Evolutionary conservation across 805 yeast species (phyloP).

Genomic region (Ogataea glucozyma): DNA sequence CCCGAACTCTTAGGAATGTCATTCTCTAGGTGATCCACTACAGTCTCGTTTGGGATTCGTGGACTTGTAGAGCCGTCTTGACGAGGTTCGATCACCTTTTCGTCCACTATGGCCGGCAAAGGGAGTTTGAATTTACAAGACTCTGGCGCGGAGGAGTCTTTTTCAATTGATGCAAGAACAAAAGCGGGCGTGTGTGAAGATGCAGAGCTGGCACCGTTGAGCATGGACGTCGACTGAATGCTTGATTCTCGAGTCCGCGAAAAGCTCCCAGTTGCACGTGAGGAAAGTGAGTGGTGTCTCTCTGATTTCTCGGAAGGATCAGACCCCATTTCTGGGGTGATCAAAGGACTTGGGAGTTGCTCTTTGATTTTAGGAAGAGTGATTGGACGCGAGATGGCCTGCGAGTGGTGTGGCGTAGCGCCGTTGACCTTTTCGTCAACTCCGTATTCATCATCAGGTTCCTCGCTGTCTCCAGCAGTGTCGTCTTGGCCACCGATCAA

Average conservation of each 20-base stretch:
- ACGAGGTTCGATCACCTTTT: not conserved
- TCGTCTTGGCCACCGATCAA: constrained; percentile 6
- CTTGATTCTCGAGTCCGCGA: too few relatives aligned
- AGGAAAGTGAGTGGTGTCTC: constrained; percentile 13
- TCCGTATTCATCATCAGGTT: constrained; percentile 8
- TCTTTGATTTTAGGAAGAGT: constrained; percentile 6
- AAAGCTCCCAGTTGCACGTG: constrained; percentile 4
- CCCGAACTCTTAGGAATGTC: too few relatives aligned
- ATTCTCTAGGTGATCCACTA: too few relatives aligned
- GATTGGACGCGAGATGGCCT: not conserved
- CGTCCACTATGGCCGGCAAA: constrained; percentile 30
- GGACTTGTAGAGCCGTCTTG: not conserved
- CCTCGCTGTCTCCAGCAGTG: constrained; percentile 9
- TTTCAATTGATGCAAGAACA: not conserved
- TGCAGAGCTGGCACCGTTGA: constrained; percentile 1
- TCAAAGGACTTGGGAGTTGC: constrained; percentile 25
- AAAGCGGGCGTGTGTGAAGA: too few relatives aligned
- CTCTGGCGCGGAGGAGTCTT: constrained; percentile 5
- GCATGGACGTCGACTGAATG: not conserved
- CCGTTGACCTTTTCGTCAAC: constrained; percentile 2
- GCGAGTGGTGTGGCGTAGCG: not conserved
- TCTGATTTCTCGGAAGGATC: not conserved
- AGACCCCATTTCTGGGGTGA: constrained; percentile 18
- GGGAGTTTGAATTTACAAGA: constrained; percentile 25
- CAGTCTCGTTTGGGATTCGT: not conserved